Evolutionary conservation across 345 rosid genomes (phyloP).

Genomic region (Populus nigra): DNA sequence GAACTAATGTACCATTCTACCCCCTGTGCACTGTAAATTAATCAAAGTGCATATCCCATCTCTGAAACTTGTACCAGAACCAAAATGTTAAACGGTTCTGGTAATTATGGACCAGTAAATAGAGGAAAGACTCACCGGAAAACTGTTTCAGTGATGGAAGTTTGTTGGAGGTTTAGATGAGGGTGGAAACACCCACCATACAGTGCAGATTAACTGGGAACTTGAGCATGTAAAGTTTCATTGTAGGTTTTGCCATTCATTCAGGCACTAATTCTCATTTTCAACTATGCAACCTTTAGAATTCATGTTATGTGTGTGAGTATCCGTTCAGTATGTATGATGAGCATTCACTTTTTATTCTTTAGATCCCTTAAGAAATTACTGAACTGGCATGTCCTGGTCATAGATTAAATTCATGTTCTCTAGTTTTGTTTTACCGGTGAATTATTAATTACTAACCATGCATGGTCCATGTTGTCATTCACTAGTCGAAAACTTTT

Average conservation of each 20-base stretch:
- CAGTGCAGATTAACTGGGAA: neutral
- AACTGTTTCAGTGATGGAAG: neutral
- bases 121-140: neutral
- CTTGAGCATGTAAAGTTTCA: neutral
- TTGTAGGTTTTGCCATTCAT: neutral
- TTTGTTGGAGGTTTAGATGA: neutral
- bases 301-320: neutral
- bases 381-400: neutral
- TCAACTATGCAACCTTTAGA: neutral
- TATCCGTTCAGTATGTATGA: neutral
- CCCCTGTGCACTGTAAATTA: neutral
- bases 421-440: neutral
- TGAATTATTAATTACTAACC: neutral
- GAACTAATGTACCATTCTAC: neutral
- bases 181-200: neutral
- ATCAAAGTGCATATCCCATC: neutral
- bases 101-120: neutral
- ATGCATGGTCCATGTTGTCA: neutral
- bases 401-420: neutral
- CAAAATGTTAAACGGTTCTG: neutral
- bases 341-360: neutral
- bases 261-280: neutral
- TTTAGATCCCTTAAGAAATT: neutral
- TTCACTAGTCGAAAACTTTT: neutral
- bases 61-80: neutral